Percentiles rank a stretch among this genome's conserved stretches.
Conservation (phyloP, 2,329 filamentous ascomycete genomes). For the Capronia americana region DNA sequence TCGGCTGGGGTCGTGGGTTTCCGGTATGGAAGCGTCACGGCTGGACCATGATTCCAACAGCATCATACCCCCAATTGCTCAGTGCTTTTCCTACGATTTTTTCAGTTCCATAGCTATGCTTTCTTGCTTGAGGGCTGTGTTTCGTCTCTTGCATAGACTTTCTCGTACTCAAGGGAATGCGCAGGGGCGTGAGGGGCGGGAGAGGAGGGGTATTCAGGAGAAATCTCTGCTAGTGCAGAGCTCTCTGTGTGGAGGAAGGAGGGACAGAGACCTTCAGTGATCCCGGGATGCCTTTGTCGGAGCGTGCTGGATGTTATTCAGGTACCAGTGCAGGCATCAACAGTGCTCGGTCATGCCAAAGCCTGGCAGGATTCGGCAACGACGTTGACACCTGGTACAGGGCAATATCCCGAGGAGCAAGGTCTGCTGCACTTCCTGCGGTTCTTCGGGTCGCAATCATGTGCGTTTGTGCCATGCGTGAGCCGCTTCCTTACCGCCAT, state of each 20-base stretch:
- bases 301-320: not conserved
- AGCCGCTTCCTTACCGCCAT: not conserved
- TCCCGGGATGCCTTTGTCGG: not conserved
- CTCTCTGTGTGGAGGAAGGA: not conserved
- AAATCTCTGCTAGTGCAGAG: not conserved
- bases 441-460: not conserved
- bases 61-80: slow-evolving; percentile 32
- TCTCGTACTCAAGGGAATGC: slow-evolving; percentile 15
- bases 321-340: not conserved
- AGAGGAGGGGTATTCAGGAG: not conserved
- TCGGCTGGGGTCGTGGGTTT: slow-evolving; percentile 3
- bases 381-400: not conserved
- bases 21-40: slow-evolving; percentile 13
- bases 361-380: not conserved
- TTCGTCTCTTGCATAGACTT: slow-evolving; percentile 36
- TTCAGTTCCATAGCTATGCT: slow-evolving; percentile 18
- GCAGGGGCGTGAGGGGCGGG: slow-evolving; percentile 1
- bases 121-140: slow-evolving; percentile 22
- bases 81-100: slow-evolving; percentile 22
- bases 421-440: not conserved
- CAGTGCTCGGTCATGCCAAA: not conserved
- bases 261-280: not conserved
- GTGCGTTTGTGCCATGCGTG: not conserved
- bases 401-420: not conserved
- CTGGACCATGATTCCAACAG: slow-evolving; percentile 32